Evolutionary conservation across 345 rosid genomes (phyloP), one percentile per base, ranked within the genome.

Genomic region (Rhodamnia argentea): DNA sequence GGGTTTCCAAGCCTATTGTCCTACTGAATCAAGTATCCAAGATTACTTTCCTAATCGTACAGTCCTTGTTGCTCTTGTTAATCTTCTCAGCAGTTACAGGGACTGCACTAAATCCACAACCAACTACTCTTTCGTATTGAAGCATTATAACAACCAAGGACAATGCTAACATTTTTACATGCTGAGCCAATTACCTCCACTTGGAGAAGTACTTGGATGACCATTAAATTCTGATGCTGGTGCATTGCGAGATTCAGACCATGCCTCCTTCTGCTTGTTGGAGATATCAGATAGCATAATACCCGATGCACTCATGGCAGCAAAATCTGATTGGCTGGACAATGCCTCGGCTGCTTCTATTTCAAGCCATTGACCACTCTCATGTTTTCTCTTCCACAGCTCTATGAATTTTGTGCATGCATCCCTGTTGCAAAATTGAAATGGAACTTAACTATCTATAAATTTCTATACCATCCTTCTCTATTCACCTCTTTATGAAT

Each of bases 381-480:
- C 99, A 83, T 96, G 98, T 91, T 98, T 98, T 89, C 94, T 93
- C 91, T 93, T 96, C 99, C 99, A 98, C 87, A 96, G 86, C 56
- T 96, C 96, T 88, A 83, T 89, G 89, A 96, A 96, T 83, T 88
- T 96, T 76, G 90, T 75, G 87, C 98, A 94, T 37, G 99, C 99
- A 88, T 98, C 96, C 95, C 99, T 98, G 89, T 91, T 59, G 82
- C 84, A 94, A 84, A 85, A 86, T 88, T 89, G 87, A 83, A 78
- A 57, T 37, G 78, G 47, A 37, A 70, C 47, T 70, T 20, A 57
- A 70, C 59, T 76, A 87, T 32, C 74, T 57, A 40, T 40, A 57
- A 70, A 70, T 70, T 18, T 70, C 26, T 70, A 37, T 70, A 70
- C 26, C 47, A 37, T 37, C 47, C 54, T 52, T 59, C 78, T 13